A percentile compares a stretch with the other conserved stretches of the same genome.
These are phyloP conservation scores for Acacia crassicarpa DNA, from an alignment of 306 rosid species.

Conservation along the genomic window DNA sequence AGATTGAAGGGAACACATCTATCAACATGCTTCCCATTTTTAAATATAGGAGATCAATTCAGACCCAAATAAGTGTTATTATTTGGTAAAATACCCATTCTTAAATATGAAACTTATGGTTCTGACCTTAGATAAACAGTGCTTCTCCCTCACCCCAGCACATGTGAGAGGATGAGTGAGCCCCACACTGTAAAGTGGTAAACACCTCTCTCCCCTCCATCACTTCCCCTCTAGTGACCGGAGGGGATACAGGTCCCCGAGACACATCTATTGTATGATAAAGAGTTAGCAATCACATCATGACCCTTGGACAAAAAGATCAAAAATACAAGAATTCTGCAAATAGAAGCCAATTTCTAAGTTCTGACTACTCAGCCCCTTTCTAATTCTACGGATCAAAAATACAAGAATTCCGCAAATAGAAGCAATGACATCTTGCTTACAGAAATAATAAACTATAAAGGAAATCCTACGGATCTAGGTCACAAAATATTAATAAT, in stretches of 20 bases:
- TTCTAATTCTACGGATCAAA: too few species aligned
- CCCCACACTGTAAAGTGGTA: background rate
- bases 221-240: background rate
- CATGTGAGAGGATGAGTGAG: background rate
- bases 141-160: background rate
- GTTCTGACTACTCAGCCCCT: constrained; percentile 3
- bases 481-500: background rate
- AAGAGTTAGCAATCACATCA: constrained; percentile 16
- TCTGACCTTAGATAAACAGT: constrained; percentile 4
- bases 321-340: background rate
- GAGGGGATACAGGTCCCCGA: background rate
- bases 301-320: background rate
- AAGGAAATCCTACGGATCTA: constrained; percentile 11
- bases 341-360: constrained; percentile 3
- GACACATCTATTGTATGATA: background rate
- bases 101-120: constrained; percentile 16
- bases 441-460: background rate
- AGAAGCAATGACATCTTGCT: too few species aligned
- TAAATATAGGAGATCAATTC: too few species aligned
- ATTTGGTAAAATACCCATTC: constrained; percentile 4
- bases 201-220: background rate
- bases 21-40: too few species aligned
- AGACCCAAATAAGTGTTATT: background rate
- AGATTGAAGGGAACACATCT: too few species aligned
- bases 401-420: too few species aligned